Evolutionary conservation across 768 basidiomycete genomes (phyloP).

Genomic region (Termitomyces sp.): DNA sequence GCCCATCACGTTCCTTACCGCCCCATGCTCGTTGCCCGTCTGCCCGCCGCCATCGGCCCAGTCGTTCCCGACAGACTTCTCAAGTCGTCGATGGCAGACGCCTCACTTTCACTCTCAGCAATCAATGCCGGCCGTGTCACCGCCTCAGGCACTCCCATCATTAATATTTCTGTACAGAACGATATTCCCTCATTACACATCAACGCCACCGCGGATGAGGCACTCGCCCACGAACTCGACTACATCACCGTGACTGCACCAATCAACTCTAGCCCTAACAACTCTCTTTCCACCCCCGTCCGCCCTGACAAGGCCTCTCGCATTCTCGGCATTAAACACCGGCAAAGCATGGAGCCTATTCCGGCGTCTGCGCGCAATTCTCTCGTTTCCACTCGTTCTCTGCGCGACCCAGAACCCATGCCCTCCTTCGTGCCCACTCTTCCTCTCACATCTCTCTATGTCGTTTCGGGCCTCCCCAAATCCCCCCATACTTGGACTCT

Average conservation of each 20-base stretch:
- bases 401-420: slow-evolving; percentile 47
- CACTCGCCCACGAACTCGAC: slow-evolving; percentile 68
- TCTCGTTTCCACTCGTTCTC: slow-evolving; percentile 71
- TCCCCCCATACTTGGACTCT: slow-evolving; percentile 88
- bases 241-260: slow-evolving; percentile 51
- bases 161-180: slow-evolving; percentile 40
- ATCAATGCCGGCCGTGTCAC: slow-evolving; percentile 19
- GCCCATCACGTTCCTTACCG: slow-evolving; percentile 2
- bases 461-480: slow-evolving; percentile 86
- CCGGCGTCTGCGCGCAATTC: slow-evolving; percentile 73
- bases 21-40: slow-evolving; percentile 6
- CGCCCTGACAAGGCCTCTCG: slow-evolving; percentile 73
- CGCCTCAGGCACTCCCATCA: slow-evolving; percentile 42
- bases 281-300: slow-evolving; percentile 27
- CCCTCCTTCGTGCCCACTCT: slow-evolving; percentile 64
- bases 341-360: slow-evolving; percentile 80
- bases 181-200: slow-evolving; percentile 17
- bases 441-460: slow-evolving; percentile 79
- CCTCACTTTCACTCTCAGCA: slow-evolving; percentile 23
- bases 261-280: slow-evolving; percentile 23
- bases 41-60: slow-evolving; percentile 28
- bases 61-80: slow-evolving; percentile 35
- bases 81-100: slow-evolving; percentile 35
- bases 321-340: slow-evolving; percentile 69
- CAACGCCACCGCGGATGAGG: slow-evolving; percentile 28